Percentiles rank a stretch among this genome's conserved stretches.
These are phyloP conservation scores for Rhizophagus clarus DNA, from an alignment of 192 early-diverging fungal genomes.

Conservation along the genomic window DNA sequence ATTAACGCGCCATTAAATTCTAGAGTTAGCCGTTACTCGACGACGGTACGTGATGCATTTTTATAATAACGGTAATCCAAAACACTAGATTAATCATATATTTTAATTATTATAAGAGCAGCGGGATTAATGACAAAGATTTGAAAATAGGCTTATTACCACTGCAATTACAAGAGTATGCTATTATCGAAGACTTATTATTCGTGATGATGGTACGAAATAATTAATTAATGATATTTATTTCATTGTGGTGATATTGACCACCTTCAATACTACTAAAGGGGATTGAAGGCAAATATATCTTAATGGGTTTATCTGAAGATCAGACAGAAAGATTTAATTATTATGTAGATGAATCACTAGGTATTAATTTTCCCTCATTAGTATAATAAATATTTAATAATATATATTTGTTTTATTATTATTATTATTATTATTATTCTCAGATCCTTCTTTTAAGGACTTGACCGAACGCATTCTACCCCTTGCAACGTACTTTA, in stretches of 20 bases:
- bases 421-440: background rate
- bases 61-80: background rate
- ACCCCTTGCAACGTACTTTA: conserved; percentile 76
- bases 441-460: conserved; percentile 63
- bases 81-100: background rate
- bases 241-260: conserved; percentile 1
- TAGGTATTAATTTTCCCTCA: background rate
- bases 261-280: conserved; percentile 27
- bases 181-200: conserved; percentile 87
- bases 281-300: conserved; percentile 83
- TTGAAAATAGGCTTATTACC: conserved; percentile 45
- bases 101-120: conserved; percentile 2
- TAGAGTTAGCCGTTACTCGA: background rate
- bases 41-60: background rate
- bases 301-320: conserved; percentile 46
- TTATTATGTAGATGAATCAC: conserved; percentile 13
- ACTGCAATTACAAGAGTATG: conserved; percentile 71
- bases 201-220: conserved; percentile 78
- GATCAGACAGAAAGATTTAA: conserved; percentile 33
- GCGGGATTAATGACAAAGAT: conserved; percentile 10
- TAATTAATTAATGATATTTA: background rate
- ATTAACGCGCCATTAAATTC: conserved; percentile 10
- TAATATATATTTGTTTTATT: background rate
- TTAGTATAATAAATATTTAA: background rate
- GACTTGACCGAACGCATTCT: conserved; percentile 78